Conservation (phyloP, 1,284 basidiomycete genomes). For the Cryptococcus sp. region DNA sequence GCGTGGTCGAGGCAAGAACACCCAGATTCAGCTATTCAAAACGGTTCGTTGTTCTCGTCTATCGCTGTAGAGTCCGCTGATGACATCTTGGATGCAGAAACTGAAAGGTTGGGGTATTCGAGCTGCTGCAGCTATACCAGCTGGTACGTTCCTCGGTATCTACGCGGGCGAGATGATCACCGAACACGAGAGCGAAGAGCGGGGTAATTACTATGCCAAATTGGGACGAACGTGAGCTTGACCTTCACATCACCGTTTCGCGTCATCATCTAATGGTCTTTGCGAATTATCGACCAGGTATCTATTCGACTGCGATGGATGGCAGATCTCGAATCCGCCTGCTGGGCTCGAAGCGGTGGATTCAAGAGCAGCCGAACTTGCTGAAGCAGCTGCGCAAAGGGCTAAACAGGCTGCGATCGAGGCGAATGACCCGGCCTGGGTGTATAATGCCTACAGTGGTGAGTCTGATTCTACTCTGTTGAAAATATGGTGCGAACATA, state of each 20-base stretch:
- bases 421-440: constrained; percentile 47
- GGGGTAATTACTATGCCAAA: constrained; percentile 70
- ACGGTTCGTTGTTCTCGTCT: constrained; percentile 26
- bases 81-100: constrained; percentile 11
- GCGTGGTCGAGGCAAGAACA: constrained; percentile 65
- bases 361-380: constrained; percentile 34
- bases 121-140: constrained; percentile 65
- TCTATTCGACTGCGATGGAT: constrained; percentile 78
- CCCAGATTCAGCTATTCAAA: constrained; percentile 68
- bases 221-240: constrained; percentile 64
- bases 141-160: constrained; percentile 73
- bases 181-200: constrained; percentile 64
- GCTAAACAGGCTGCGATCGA: constrained; percentile 25
- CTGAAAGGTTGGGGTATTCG: constrained; percentile 82
- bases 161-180: constrained; percentile 82
- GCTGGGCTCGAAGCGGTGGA: constrained; percentile 42
- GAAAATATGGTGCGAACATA: not conserved
- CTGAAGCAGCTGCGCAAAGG: constrained; percentile 27
- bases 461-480: constrained; percentile 13
- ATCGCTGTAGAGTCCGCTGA: not conserved
- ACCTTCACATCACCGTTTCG: not conserved
- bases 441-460: constrained; percentile 47
- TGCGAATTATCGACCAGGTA: constrained; percentile 55
- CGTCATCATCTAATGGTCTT: not conserved
- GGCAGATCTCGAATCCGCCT: constrained; percentile 59